phyloP scores from a whole-genome alignment of 2,329 filamentous ascomycete genomes.

The Biscogniauxia sp. region DNA sequence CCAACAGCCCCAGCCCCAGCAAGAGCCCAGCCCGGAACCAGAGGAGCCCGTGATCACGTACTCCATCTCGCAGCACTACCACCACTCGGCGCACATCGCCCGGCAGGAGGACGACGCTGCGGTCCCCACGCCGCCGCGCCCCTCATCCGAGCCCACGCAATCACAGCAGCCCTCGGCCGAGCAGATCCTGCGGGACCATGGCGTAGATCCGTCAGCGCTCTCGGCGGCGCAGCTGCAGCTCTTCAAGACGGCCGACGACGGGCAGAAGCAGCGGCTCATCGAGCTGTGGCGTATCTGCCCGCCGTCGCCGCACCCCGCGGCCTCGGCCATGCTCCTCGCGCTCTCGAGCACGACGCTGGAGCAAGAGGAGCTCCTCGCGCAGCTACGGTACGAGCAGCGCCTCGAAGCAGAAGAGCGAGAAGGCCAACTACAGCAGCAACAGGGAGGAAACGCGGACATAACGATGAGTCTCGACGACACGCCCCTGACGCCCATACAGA shows the following conservation, averaged over 20 bases:
- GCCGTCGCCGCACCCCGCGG: conserved; percentile 50
- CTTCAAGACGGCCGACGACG: conserved; percentile 70
- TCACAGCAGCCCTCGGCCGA: conserved; percentile 52
- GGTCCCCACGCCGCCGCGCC: conserved; percentile 38
- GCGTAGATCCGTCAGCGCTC: conserved; percentile 67
- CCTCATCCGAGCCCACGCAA: conserved; percentile 49
- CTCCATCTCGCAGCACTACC: conserved; percentile 78
- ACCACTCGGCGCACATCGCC: conserved; percentile 69
- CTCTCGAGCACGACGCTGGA: conserved; percentile 54
- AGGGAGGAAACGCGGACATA: conserved; percentile 21
- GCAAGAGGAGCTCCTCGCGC: conserved; percentile 58
- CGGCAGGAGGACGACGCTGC: conserved; percentile 36
- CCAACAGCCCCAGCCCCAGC: conserved; percentile 38
- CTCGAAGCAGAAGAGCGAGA: conserved; percentile 7
- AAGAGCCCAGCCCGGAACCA: conserved; percentile 31
- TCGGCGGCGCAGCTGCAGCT: conserved; percentile 74
- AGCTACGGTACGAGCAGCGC: conserved; percentile 57
- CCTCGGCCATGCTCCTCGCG: conserved; percentile 43
- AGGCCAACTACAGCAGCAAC: conserved; percentile 37
- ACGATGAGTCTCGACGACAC: conserved; percentile 55
- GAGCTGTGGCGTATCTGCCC: conserved; percentile 85
- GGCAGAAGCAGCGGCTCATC: conserved; percentile 71
- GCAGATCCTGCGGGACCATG: conserved; percentile 60
- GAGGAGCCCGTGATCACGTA: conserved; percentile 57
- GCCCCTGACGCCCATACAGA: conserved; percentile 48